These are phyloP conservation scores for Globisporangium cystogenes DNA, from an alignment of 352 stramenopile species.

Conservation along the genomic window DNA sequence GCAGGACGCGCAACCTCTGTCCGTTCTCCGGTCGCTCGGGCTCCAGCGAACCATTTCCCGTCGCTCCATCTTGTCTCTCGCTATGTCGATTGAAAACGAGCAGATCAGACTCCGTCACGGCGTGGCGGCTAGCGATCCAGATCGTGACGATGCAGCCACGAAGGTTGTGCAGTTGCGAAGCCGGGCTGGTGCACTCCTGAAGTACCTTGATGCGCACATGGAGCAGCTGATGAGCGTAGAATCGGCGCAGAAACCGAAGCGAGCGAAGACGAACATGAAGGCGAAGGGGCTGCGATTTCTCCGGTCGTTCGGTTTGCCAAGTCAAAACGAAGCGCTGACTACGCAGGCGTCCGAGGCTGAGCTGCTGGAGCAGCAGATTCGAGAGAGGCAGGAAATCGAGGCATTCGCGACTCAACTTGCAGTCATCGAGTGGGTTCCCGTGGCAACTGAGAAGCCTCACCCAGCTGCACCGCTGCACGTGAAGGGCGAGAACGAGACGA, in stretches of 20 bases:
- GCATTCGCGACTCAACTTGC: slow-evolving; percentile 56
- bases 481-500: slow-evolving; percentile 19
- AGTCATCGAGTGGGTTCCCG: slow-evolving; percentile 55
- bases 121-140: slow-evolving; percentile 6
- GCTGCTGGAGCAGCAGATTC: slow-evolving; percentile 24
- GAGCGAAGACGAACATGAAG: slow-evolving; percentile 37
- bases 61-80: slow-evolving; percentile 53
- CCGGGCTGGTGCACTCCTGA: slow-evolving; percentile 47
- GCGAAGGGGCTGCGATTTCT: slow-evolving; percentile 49
- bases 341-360: slow-evolving; percentile 11
- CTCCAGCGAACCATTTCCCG: slow-evolving; percentile 62
- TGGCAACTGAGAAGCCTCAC: slow-evolving; percentile 32
- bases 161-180: slow-evolving; percentile 21
- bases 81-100: slow-evolving; percentile 51
- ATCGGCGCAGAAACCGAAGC: slow-evolving; percentile 19
- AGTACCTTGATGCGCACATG: slow-evolving; percentile 62
- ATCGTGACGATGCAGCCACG: slow-evolving; percentile 9
- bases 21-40: slow-evolving; percentile 51
- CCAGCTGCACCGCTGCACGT: slow-evolving; percentile 31
- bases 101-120: slow-evolving; percentile 24
- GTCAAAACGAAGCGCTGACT: slow-evolving; percentile 12
- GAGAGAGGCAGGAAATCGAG: slow-evolving; percentile 43
- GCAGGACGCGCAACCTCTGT: slow-evolving; percentile 45
- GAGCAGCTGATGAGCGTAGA: slow-evolving; percentile 34
- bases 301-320: slow-evolving; percentile 27